Evolutionary conservation across 805 yeast species (phyloP).

Genomic region (Cyberlindnera euphorbiae): DNA sequence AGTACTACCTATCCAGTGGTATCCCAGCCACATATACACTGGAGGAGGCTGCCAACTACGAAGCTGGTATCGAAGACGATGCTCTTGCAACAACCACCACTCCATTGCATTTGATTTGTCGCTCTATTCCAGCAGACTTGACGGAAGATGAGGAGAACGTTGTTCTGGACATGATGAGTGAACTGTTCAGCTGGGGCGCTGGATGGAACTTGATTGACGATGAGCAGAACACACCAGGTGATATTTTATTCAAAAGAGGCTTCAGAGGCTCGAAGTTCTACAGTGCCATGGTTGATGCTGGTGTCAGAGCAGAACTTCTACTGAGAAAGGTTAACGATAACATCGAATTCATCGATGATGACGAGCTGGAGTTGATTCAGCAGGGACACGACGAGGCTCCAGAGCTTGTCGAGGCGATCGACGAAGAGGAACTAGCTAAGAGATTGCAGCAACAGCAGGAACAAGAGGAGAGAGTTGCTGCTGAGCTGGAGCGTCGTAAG

Average conservation of each 20-base stretch:
- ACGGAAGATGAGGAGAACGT: constrained; percentile 39
- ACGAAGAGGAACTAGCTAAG: constrained; percentile 2
- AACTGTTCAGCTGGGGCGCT: constrained; percentile 78
- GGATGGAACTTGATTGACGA: constrained; percentile 83
- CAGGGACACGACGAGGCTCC: constrained; percentile 19
- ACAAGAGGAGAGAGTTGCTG: constrained; percentile 11
- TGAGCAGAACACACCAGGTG: constrained; percentile 78
- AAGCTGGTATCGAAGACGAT: constrained; percentile 36
- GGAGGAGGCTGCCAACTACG: constrained; percentile 66
- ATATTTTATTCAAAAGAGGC: constrained; percentile 57
- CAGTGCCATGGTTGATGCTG: constrained; percentile 63
- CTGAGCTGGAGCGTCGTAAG: constrained; percentile 24
- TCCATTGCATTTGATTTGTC: constrained; percentile 68
- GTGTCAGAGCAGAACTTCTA: constrained; percentile 83
- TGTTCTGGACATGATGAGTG: constrained; percentile 52
- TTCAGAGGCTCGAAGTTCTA: constrained; percentile 40
- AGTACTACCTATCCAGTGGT: constrained; percentile 49
- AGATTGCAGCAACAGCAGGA: constrained; percentile 8
- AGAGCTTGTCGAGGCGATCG: constrained; percentile 12
- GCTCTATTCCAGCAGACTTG: constrained; percentile 41
- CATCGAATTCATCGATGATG: constrained; percentile 45
- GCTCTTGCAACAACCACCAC: constrained; percentile 56
- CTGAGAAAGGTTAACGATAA: constrained; percentile 67
- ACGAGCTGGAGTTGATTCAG: constrained; percentile 20
- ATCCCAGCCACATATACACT: constrained; percentile 80